Conservation (phyloP, 78 protist genomes). For the Dictyostelium firmibasis region DNA sequence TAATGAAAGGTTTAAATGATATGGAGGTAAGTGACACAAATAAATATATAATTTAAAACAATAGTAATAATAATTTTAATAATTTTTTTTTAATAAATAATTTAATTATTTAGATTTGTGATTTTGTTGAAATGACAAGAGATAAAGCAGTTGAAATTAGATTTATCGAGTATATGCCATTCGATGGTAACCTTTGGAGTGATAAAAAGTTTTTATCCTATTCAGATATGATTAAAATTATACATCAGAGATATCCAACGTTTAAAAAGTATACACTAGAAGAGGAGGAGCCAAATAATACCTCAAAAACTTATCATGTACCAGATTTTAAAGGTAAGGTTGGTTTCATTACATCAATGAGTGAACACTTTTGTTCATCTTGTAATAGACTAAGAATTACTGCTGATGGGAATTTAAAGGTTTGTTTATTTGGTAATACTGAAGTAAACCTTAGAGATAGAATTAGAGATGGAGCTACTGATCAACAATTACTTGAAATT, state of each 20-base stretch:
- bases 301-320: constrained; percentile 81
- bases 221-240: constrained; percentile 46
- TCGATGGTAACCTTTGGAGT: constrained; percentile 91
- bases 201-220: constrained; percentile 83
- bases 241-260: constrained; percentile 13
- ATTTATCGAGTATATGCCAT: constrained; percentile 96
- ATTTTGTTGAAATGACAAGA: constrained; percentile 84
- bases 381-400: constrained; percentile 94
- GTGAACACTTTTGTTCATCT: constrained; percentile 91
- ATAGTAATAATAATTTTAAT: not conserved
- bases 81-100: not conserved
- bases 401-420: constrained; percentile 95
- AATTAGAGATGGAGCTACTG: constrained; percentile 84
- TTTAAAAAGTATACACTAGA: constrained; percentile 13
- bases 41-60: not conserved
- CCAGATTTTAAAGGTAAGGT: constrained; percentile 83
- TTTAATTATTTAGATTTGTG: constrained; percentile 10
- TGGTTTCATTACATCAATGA: constrained; percentile 94
- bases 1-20: constrained; percentile 90
- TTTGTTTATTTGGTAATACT: constrained; percentile 90
- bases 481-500: constrained; percentile 55
- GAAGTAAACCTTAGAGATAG: constrained; percentile 87
- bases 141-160: constrained; percentile 82
- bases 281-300: constrained; percentile 76
- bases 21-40: constrained; percentile 72